Conservation (phyloP, 495 filamentous ascomycete species). For the Thermothielavioides terrestris region DNA sequence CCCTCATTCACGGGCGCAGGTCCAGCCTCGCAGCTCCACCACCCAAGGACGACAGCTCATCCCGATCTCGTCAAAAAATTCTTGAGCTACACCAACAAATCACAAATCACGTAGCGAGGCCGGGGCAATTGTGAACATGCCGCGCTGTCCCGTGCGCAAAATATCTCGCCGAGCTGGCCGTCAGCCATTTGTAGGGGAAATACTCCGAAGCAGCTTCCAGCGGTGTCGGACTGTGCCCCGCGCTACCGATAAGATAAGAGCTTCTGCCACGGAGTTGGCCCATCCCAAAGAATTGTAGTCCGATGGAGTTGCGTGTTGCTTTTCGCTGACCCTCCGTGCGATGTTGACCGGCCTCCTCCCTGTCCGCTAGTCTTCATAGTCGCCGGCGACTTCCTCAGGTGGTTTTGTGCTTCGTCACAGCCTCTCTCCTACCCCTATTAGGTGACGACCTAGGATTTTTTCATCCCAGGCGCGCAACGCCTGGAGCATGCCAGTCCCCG, state of each 20-base stretch:
- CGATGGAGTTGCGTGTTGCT: background rate
- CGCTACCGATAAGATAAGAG: constrained; percentile 30
- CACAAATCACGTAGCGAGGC: too few relatives aligned
- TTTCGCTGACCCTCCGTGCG: constrained; percentile 1
- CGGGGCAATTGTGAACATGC: background rate
- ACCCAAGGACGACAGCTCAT: background rate
- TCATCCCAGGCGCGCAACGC: constrained; percentile 13
- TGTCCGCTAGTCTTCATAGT: background rate
- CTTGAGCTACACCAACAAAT: background rate
- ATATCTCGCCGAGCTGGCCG: background rate
- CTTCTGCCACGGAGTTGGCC: constrained; percentile 8
- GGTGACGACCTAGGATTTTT: constrained; percentile 6
- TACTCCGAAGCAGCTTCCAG: too few relatives aligned
- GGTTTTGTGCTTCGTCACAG: background rate
- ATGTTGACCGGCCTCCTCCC: background rate
- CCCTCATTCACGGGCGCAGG: background rate
- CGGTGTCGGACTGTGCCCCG: constrained; percentile 16
- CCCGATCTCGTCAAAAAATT: background rate
- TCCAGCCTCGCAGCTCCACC: constrained; percentile 1
- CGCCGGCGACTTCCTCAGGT: background rate
- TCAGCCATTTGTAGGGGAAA: too few relatives aligned
- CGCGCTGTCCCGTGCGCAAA: background rate
- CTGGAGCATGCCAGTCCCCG: constrained; percentile 20
- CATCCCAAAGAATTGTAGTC: background rate
- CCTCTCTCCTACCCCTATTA: background rate